A percentile compares a stretch with the other conserved stretches of the same genome.
These are phyloP conservation scores for Closterium sp. DNA, from an alignment of 139 green algal species.

Conservation along the genomic window DNA sequence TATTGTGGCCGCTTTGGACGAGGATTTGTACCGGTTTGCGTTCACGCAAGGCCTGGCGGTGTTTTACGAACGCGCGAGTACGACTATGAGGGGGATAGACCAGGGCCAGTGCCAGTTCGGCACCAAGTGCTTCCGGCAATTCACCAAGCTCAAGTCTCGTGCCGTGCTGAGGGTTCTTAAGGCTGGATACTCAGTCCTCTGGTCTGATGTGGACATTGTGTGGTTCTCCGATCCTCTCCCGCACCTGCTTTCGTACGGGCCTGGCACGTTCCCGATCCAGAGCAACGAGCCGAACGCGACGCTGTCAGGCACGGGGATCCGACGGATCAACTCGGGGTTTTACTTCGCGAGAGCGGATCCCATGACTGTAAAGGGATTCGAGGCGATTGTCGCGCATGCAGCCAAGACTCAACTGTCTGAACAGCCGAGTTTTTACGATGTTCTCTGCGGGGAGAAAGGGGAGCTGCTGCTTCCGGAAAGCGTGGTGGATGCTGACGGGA, in stretches of 20 bases:
- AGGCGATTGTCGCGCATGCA: constrained; percentile 28
- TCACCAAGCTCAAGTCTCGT: constrained; percentile 45
- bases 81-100: constrained; percentile 6
- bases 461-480: constrained; percentile 28
- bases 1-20: constrained; percentile 26
- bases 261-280: constrained; percentile 39
- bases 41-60: constrained; percentile 42
- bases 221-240: constrained; percentile 33
- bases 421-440: constrained; percentile 43
- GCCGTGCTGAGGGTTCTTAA: constrained; percentile 30
- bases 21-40: constrained; percentile 36
- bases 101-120: constrained; percentile 21
- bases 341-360: constrained; percentile 33
- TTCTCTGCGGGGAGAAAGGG: constrained; percentile 34
- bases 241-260: constrained; percentile 15
- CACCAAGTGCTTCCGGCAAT: constrained; percentile 42
- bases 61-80: constrained; percentile 31
- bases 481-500: constrained; percentile 13
- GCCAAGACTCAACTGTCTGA: constrained; percentile 42
- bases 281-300: constrained; percentile 39
- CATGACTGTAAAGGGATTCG: constrained; percentile 16
- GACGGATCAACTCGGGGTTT: constrained; percentile 46
- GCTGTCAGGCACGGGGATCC: constrained; percentile 26
- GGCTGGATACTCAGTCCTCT: constrained; percentile 31
- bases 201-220: constrained; percentile 40